A percentile compares a stretch with the other conserved stretches of the same genome.
phyloP scores from a whole-genome alignment of 2,329 filamentous ascomycete genomes.

The Nemania serpens region DNA sequence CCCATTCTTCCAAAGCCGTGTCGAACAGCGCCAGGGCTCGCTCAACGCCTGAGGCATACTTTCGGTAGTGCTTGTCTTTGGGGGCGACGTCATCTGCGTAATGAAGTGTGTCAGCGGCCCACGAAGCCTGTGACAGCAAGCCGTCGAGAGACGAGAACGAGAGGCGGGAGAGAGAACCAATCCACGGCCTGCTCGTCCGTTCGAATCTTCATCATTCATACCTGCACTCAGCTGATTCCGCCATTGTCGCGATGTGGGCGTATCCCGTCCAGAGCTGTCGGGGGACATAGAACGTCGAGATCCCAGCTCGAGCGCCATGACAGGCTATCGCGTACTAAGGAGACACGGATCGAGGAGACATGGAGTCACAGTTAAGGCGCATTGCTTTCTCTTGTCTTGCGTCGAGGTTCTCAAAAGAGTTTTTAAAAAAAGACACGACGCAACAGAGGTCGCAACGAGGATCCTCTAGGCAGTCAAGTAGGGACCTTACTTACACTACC shows the following conservation, averaged over 20 bases:
- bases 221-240: slow-evolving; percentile 78
- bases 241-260: slow-evolving; percentile 75
- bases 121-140: neutral
- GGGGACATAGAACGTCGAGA: slow-evolving; percentile 69
- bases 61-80: slow-evolving; percentile 75
- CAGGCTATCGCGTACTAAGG: slow-evolving; percentile 36
- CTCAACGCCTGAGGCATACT: slow-evolving; percentile 88
- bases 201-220: slow-evolving; percentile 49
- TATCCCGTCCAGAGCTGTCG: slow-evolving; percentile 81
- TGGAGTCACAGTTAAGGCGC: slow-evolving; percentile 35
- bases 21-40: slow-evolving; percentile 89
- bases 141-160: neutral
- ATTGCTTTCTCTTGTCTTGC: slow-evolving; percentile 34
- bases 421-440: slow-evolving; percentile 34
- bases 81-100: slow-evolving; percentile 56
- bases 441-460: slow-evolving; percentile 9
- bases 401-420: neutral
- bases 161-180: slow-evolving; percentile 5
- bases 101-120: slow-evolving; percentile 17
- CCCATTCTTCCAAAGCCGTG: slow-evolving; percentile 95
- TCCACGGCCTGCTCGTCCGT: neutral
- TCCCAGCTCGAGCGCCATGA: slow-evolving; percentile 68
- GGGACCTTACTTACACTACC: no score
- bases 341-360: slow-evolving; percentile 35
- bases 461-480: neutral